Percentiles rank a stretch among this genome's conserved stretches.
Conservation (phyloP, 306 rosid genomes). For the Vigna radiata region DNA sequence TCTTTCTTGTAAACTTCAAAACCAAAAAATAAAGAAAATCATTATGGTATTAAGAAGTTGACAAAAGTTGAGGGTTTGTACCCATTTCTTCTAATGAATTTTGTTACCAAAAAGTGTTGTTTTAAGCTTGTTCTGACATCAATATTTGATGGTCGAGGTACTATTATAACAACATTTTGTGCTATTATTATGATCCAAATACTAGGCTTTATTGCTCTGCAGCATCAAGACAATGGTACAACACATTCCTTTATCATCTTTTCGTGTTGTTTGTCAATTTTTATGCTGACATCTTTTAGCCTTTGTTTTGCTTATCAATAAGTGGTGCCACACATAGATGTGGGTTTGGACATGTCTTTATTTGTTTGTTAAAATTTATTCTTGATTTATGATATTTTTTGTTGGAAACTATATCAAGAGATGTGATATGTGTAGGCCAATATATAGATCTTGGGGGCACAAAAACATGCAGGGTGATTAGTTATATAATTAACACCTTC, state of each 20-base stretch:
- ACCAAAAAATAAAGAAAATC: not conserved
- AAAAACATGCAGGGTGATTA: no score
- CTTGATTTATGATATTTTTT: conserved; percentile 7
- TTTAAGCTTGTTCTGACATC: conserved; percentile 34
- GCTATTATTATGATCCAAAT: conserved; percentile 61
- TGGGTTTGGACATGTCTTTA: conserved; percentile 4
- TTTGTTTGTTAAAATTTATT: not conserved
- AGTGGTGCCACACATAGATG: not conserved
- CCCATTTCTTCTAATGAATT: conserved; percentile 13
- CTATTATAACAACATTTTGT: conserved; percentile 70
- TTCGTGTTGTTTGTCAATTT: conserved; percentile 30
- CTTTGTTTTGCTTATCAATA: not conserved
- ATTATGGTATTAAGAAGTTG: not conserved
- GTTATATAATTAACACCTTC: no score
- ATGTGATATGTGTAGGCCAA: not conserved
- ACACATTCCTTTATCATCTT: conserved; percentile 30
- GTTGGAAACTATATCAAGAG: conserved; percentile 23
- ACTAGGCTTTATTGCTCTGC: conserved; percentile 68
- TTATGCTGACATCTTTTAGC: conserved; percentile 3
- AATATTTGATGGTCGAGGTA: conserved; percentile 56
- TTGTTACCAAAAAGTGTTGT: conserved; percentile 9
- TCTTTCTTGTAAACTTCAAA: not conserved
- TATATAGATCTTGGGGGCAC: no score
- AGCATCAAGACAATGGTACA: conserved; percentile 67
- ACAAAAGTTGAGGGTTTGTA: conserved; percentile 1